Conservation (phyloP, 352 stramenopile species). For the Albugo laibachii region DNA sequence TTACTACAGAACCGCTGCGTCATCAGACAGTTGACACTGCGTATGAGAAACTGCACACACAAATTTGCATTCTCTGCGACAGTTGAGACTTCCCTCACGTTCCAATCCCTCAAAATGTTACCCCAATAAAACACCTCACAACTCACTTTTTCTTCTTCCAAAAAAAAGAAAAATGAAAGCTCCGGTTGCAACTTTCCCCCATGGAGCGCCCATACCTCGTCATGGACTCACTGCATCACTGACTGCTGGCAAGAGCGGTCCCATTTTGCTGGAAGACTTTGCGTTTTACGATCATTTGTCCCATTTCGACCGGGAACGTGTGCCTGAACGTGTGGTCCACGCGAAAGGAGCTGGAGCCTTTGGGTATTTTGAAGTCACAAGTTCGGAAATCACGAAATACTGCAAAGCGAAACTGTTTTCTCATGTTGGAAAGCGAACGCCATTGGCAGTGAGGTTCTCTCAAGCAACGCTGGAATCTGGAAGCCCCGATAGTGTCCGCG, state of each 20-base stretch:
- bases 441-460: conserved; percentile 48
- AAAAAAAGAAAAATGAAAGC: no score
- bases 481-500: conserved; percentile 51
- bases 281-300: conserved; percentile 75
- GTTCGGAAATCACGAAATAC: conserved; percentile 20
- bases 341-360: conserved; percentile 80
- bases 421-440: conserved; percentile 62
- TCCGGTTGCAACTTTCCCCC: background rate
- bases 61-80: no score
- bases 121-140: no score
- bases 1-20: no score
- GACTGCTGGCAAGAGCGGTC: conserved; percentile 33
- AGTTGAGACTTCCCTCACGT: no score
- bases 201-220: conserved; percentile 31
- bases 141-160: no score
- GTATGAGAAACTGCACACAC: no score
- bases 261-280: conserved; percentile 67
- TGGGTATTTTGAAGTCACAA: conserved; percentile 82
- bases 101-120: no score
- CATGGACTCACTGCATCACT: conserved; percentile 53
- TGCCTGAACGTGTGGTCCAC: conserved; percentile 84
- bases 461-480: conserved; percentile 52
- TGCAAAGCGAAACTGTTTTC: conserved; percentile 72
- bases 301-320: conserved; percentile 85
- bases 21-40: no score